Evolutionary conservation across 768 basidiomycete genomes (phyloP).

Genomic region (Boletus bicolor): DNA sequence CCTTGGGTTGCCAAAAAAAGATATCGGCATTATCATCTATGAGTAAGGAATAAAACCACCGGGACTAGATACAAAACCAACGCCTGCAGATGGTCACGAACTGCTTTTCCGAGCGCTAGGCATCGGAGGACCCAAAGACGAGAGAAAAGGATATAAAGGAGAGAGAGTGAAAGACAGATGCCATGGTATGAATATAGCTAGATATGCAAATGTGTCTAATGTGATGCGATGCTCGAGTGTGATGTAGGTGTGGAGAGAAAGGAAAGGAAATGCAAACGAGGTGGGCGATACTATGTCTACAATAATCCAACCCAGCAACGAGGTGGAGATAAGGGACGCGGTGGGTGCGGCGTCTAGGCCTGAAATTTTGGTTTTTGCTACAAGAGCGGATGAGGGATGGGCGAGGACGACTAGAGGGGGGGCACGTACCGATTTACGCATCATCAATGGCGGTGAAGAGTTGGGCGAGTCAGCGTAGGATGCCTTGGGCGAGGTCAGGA

Average conservation of each 20-base stretch:
- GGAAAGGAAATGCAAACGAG: constrained; percentile 12
- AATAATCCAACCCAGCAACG: constrained; percentile 11
- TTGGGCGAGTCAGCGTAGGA: constrained; percentile 35
- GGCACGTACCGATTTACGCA: constrained; percentile 48
- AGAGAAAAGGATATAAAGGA: constrained; percentile 1
- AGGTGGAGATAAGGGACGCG: constrained; percentile 3
- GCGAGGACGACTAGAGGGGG: background rate
- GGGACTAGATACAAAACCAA: constrained; percentile 23
- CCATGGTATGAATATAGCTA: constrained; percentile 36
- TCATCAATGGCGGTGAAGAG: constrained; percentile 50
- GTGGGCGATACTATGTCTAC: constrained; percentile 25
- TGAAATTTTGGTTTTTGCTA: constrained; percentile 37
- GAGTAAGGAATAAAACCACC: constrained; percentile 6
- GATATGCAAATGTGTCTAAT: constrained; percentile 34
- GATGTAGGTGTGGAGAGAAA: constrained; percentile 10
- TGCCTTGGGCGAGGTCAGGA: constrained; percentile 29
- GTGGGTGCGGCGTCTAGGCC: constrained; percentile 16
- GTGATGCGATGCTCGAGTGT: constrained; percentile 26
- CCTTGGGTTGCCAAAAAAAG: background rate
- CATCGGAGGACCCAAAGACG: constrained; percentile 17
- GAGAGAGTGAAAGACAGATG: constrained; percentile 17
- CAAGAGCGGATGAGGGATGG: background rate
- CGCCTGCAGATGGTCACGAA: constrained; percentile 3
- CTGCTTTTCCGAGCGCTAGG: constrained; percentile 18
- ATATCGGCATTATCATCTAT: constrained; percentile 25